Evolutionary conservation across 495 filamentous ascomycete genomes (phyloP).

Genomic region (Penicillium angulare): DNA sequence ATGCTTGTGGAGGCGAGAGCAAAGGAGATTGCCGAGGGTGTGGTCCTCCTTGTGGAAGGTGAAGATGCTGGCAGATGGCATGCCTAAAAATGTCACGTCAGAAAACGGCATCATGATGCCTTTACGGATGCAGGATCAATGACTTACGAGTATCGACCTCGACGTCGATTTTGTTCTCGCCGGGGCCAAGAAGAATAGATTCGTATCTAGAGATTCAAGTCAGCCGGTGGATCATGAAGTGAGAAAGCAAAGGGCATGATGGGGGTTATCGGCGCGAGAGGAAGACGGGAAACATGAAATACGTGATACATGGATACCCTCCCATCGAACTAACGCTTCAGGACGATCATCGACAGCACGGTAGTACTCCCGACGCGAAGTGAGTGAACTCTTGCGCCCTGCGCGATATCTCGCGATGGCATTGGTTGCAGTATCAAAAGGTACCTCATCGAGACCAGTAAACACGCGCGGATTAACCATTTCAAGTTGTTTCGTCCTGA

Average conservation of each 20-base stretch:
- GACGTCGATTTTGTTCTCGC: constrained; percentile 90
- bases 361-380: constrained; percentile 1
- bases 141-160: constrained; percentile 79
- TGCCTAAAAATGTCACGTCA: constrained; percentile 51
- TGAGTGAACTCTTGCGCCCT: too few species aligned
- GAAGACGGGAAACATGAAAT: not conserved
- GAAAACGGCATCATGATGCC: not conserved
- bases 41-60: constrained; percentile 96
- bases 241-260: not conserved
- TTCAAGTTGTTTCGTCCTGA: not conserved
- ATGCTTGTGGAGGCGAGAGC: constrained; percentile 74
- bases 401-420: constrained; percentile 13
- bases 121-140: not conserved
- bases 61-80: constrained; percentile 81
- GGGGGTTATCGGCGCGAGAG: not conserved
- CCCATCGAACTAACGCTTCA: constrained; percentile 18
- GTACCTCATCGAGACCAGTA: not conserved
- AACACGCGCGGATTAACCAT: not conserved
- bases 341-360: constrained; percentile 9
- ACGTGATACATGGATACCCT: not conserved
- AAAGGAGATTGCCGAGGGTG: constrained; percentile 87
- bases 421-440: constrained; percentile 9
- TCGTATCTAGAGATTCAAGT: constrained; percentile 67
- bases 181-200: constrained; percentile 78
- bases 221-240: not conserved